Base-by-base conservation (phyloP, 2,329 filamentous ascomycete species). In the Teratosphaeria destructans region DNA sequence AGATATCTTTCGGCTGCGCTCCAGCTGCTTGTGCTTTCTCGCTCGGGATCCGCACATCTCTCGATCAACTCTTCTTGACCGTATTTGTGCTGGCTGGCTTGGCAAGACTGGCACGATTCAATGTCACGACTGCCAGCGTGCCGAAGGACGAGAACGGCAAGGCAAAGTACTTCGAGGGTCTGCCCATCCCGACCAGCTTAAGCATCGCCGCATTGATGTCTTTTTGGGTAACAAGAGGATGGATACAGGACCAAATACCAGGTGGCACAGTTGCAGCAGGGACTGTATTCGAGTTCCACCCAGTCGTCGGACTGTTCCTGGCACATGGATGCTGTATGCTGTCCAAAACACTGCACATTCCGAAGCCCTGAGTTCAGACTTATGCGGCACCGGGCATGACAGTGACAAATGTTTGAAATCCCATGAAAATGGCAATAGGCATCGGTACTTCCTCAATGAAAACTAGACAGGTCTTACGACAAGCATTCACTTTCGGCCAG, bases 11-110 rank as follows among this genome's bases (percentile, higher is more conserved):
- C 72, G 94, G 94, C 66, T 86, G 96, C 57, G 86, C 92, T 54
- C 93, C 94, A 34, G 92, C 94, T 54, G 85, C 86, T 55, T 86
- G 89, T 52, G 94, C 92, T 54, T 96, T 97, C 74, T 85, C 89
- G 55, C 83, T 99, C 67, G 94, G 94, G 68, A 77, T 96, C 63
- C 91, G 91, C 71, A 95, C 92, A 11, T 78, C 85, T 2, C 73
- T 90, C 70, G 94, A 99, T 77, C 92, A 95, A 69, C 68, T 95
- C 58, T 81, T 85, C 72, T 79, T 99, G 54, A 81, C 88, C 60
- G 90, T 93, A 76, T 99, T 97, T 76, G 91, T 97, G 53, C 88
- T 99, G 57, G 95, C 90, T 76, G 94, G 94, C 60, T 85, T 99
- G 54, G 95, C 92, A 2, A 87, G 94, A 56, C 85, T 99, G 11